Evolutionary conservation across 2,329 filamentous ascomycete genomes (phyloP).

Genomic region (Talaromyces sp.): DNA sequence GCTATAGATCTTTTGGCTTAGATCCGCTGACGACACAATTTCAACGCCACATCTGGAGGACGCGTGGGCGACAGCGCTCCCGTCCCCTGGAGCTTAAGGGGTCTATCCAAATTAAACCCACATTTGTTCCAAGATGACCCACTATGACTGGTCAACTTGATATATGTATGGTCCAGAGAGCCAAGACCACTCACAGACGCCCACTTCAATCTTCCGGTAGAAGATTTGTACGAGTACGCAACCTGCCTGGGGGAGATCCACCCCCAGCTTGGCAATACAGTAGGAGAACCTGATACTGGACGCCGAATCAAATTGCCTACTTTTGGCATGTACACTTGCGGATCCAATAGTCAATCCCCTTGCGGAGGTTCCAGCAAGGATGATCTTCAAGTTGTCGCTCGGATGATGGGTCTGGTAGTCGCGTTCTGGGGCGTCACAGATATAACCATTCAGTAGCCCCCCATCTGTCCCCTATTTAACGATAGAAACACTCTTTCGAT

Average conservation of each 20-base stretch:
- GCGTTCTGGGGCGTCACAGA: not conserved
- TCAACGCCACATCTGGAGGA: constrained; percentile 5
- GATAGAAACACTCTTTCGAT: not conserved
- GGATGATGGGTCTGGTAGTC: not conserved
- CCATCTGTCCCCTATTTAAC: not conserved
- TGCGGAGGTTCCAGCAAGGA: constrained; percentile 12
- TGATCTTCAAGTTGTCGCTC: not conserved
- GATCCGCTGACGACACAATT: not conserved
- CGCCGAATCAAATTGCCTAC: not conserved
- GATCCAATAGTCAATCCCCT: not conserved
- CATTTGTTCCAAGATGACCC: not conserved
- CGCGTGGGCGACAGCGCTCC: constrained; percentile 12
- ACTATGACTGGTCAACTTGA: constrained; percentile 1
- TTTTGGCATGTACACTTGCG: not conserved
- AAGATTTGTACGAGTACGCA: not conserved
- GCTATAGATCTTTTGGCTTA: not conserved
- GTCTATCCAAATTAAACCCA: not conserved
- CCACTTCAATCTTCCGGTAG: not conserved
- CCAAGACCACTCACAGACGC: not conserved
- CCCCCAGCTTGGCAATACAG: not conserved
- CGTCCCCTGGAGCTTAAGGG: not conserved
- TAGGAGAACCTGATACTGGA: not conserved
- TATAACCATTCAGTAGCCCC: constrained; percentile 4
- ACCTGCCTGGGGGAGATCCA: not conserved
- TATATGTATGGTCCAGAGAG: not conserved